phyloP scores from a whole-genome alignment of 177 flowering plant genomes.

The Vitis hybrid region DNA sequence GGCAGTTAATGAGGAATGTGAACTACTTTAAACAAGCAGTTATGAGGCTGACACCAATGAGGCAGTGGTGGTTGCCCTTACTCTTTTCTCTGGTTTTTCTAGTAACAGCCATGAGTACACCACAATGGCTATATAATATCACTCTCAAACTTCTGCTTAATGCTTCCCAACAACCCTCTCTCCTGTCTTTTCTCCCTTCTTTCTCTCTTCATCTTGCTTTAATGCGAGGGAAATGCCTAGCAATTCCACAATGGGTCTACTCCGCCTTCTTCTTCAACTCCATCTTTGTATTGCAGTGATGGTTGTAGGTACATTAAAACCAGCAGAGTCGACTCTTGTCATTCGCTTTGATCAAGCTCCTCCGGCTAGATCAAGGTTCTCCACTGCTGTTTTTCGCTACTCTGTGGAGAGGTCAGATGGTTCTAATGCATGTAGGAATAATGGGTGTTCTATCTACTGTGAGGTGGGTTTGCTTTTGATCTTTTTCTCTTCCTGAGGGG shows the following conservation, averaged over 20 bases:
- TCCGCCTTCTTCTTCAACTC: slow-evolving; percentile 18
- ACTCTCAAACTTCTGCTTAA: neutral
- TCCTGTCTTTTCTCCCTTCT: neutral
- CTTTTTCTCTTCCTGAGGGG: neutral
- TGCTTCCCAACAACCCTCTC: neutral
- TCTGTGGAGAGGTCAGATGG: slow-evolving; percentile 30
- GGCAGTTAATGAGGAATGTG: slow-evolving; percentile 28
- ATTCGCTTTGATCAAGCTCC: slow-evolving; percentile 42
- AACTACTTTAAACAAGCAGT: slow-evolving; percentile 27
- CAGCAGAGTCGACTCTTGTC: slow-evolving; percentile 32
- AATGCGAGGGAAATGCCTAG: slow-evolving; percentile 15
- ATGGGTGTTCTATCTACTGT: slow-evolving; percentile 40
- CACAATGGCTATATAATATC: neutral
- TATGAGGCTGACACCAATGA: slow-evolving; percentile 29
- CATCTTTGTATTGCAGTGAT: slow-evolving; percentile 19
- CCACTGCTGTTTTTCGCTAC: slow-evolving; percentile 46
- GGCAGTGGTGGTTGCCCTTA: slow-evolving; percentile 34
- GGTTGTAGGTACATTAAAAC: slow-evolving; percentile 7
- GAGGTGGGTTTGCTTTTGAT: slow-evolving; percentile 31
- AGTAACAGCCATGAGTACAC: neutral
- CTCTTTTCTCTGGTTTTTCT: neutral
- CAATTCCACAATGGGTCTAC: slow-evolving; percentile 24
- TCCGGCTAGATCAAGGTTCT: slow-evolving; percentile 31
- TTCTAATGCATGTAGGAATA: slow-evolving; percentile 31
- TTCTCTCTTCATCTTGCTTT: neutral